Percentiles rank a stretch among this genome's conserved stretches.
Evolutionary conservation across 1,139 yeast species (phyloP).

Genomic region (Sugiyamaella novakii): DNA sequence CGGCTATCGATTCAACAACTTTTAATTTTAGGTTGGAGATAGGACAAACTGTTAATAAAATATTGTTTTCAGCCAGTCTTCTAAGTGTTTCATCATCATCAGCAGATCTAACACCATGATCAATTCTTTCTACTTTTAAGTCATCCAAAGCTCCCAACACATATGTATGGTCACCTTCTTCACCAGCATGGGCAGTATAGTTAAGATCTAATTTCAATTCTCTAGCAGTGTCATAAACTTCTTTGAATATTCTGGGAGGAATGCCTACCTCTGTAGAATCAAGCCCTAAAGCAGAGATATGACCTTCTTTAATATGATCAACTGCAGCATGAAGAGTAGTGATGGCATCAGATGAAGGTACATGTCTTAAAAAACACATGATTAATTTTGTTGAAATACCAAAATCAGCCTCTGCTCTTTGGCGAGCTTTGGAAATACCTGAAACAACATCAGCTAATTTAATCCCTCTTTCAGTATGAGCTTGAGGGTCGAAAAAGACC

Average conservation of each 20-base stretch:
- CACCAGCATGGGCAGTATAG: conserved; percentile 85
- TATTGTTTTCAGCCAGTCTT: conserved; percentile 55
- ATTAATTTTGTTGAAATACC: conserved; percentile 69
- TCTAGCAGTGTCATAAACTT: conserved; percentile 57
- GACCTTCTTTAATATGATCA: conserved; percentile 54
- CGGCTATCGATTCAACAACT: conserved; percentile 66
- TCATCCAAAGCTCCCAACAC: conserved; percentile 59
- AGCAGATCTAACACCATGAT: conserved; percentile 72
- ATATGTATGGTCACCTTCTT: conserved; percentile 74
- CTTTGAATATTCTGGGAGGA: conserved; percentile 67
- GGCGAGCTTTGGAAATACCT: conserved; percentile 68
- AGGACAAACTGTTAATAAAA: conserved; percentile 72
- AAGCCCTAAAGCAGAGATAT: conserved; percentile 71
- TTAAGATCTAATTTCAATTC: conserved; percentile 48
- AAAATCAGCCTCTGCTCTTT: conserved; percentile 56
- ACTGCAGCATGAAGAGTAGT: conserved; percentile 56
- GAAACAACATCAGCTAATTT: conserved; percentile 58
- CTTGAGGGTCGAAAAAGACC: conserved; percentile 82
- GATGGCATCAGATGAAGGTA: conserved; percentile 60
- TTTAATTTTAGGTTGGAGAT: conserved; percentile 71
- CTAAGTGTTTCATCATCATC: conserved; percentile 56
- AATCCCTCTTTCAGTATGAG: conserved; percentile 70
- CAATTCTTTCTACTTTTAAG: conserved; percentile 67
- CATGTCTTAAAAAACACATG: conserved; percentile 78
- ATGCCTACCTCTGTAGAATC: conserved; percentile 76